Conservation (phyloP, 176 grass and related monocot genomes). For the Zea luxurians region DNA sequence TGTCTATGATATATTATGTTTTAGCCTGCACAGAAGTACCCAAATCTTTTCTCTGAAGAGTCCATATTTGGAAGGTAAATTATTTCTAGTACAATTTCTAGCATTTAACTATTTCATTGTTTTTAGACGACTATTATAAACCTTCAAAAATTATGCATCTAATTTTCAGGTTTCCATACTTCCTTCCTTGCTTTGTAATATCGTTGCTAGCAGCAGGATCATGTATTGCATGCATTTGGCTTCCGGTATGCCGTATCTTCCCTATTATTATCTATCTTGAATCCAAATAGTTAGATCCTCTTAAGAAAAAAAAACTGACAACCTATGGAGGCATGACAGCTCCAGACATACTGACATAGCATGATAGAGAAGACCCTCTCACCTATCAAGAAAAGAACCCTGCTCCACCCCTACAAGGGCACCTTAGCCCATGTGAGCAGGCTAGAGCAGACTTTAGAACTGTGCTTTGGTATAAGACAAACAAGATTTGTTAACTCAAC, state of each 20-base stretch:
- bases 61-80: conserved; percentile 70
- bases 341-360: no score
- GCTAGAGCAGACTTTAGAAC: no score
- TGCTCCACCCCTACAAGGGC: no score
- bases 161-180: conserved; percentile 68
- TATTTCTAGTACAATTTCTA: neutral
- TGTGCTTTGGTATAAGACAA: no score
- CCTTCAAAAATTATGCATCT: neutral
- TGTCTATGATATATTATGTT: conserved; percentile 31
- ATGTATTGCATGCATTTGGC: conserved; percentile 64
- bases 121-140: no score
- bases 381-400: no score
- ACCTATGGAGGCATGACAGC: no score
- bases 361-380: no score
- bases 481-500: no score
- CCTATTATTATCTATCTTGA: conserved; percentile 6
- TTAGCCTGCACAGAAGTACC: conserved; percentile 63
- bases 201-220: conserved; percentile 57
- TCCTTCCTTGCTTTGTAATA: conserved; percentile 67
- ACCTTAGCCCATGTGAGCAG: no score
- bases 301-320: neutral
- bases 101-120: neutral
- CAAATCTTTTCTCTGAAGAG: conserved; percentile 51
- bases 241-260: conserved; percentile 44
- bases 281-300: neutral